These are phyloP conservation scores for Cryptococcus maquisensis DNA, from an alignment of 1,284 basidiomycete species.

Conservation along the genomic window DNA sequence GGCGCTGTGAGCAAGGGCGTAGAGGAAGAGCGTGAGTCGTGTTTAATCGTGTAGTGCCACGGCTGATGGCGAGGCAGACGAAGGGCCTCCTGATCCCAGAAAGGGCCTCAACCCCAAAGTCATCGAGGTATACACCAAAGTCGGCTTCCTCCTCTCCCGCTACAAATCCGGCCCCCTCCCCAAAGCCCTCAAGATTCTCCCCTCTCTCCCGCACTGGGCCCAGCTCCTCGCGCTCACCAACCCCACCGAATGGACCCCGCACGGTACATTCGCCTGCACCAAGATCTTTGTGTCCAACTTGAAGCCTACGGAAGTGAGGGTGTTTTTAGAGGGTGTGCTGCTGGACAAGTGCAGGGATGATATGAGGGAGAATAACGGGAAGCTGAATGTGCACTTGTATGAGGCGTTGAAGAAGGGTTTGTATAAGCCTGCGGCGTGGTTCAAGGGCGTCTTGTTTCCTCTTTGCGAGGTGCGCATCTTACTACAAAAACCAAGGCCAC, in stretches of 20 bases:
- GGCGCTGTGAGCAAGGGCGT: slow-evolving; percentile 54
- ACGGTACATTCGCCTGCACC: slow-evolving; percentile 90
- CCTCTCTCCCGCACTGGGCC: slow-evolving; percentile 93
- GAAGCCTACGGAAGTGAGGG: slow-evolving; percentile 91
- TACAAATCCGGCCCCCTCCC: slow-evolving; percentile 96
- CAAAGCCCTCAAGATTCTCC: slow-evolving; percentile 97
- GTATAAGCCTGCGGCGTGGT: slow-evolving; percentile 97
- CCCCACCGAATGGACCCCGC: slow-evolving; percentile 91
- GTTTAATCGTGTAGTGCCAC: slow-evolving; percentile 13
- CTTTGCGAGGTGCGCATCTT: slow-evolving; percentile 69
- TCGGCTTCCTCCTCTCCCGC: slow-evolving; percentile 77
- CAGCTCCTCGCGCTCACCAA: slow-evolving; percentile 88
- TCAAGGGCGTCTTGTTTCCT: slow-evolving; percentile 97
- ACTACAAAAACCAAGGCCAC: neutral
- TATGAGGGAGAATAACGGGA: slow-evolving; percentile 69
- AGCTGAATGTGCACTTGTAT: slow-evolving; percentile 90
- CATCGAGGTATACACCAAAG: slow-evolving; percentile 89
- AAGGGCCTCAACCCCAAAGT: slow-evolving; percentile 94
- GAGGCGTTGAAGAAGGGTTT: slow-evolving; percentile 85
- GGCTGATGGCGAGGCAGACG: slow-evolving; percentile 58
- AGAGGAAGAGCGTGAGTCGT: slow-evolving; percentile 28
- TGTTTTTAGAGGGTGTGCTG: slow-evolving; percentile 88
- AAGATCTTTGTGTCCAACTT: slow-evolving; percentile 95
- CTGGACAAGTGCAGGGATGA: slow-evolving; percentile 88
- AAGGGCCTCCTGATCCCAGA: slow-evolving; percentile 69